phyloP scores from a whole-genome alignment of 108 stramenopile genomes.

The Pseudonitzschia multiseries region DNA sequence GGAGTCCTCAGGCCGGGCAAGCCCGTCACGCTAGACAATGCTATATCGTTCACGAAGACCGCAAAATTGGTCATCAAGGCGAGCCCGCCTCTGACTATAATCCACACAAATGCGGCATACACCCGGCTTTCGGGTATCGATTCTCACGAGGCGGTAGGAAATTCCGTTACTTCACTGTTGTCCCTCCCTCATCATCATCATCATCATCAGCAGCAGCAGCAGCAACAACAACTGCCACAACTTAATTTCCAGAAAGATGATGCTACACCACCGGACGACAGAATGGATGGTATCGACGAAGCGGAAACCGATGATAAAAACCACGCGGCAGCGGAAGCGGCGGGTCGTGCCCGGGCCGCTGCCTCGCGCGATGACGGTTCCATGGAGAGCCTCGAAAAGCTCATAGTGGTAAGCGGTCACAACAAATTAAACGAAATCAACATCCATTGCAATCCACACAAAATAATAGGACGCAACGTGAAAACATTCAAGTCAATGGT shows the following conservation, averaged over 20 bases:
- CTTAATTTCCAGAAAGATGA: conserved; percentile 13
- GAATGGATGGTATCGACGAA: background rate
- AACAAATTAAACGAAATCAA: conserved; percentile 44
- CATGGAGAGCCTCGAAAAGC: conserved; percentile 40
- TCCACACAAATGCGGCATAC: conserved; percentile 73
- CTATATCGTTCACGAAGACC: conserved; percentile 60
- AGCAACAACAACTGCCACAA: conserved; percentile 21
- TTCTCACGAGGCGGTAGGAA: conserved; percentile 57
- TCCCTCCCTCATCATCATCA: conserved; percentile 35
- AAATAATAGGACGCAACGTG: conserved; percentile 34
- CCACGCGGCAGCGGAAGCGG: conserved; percentile 39
- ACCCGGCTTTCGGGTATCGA: conserved; percentile 63
- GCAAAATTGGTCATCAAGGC: conserved; percentile 62
- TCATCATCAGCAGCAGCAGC: too few species aligned
- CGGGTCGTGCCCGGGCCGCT: conserved; percentile 30
- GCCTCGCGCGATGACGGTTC: conserved; percentile 21
- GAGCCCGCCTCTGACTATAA: conserved; percentile 53
- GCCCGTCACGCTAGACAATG: conserved; percentile 60
- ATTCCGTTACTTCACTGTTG: conserved; percentile 45
- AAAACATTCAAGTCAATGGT: conserved; percentile 32
- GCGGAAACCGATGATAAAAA: conserved; percentile 6
- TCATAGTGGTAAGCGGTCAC: conserved; percentile 62
- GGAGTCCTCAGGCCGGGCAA: conserved; percentile 52
- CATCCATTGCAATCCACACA: conserved; percentile 26
- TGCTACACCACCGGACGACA: background rate